These are phyloP conservation scores for Aspergillus sp. DNA, from an alignment of 2,329 filamentous ascomycete species.

Conservation along the genomic window DNA sequence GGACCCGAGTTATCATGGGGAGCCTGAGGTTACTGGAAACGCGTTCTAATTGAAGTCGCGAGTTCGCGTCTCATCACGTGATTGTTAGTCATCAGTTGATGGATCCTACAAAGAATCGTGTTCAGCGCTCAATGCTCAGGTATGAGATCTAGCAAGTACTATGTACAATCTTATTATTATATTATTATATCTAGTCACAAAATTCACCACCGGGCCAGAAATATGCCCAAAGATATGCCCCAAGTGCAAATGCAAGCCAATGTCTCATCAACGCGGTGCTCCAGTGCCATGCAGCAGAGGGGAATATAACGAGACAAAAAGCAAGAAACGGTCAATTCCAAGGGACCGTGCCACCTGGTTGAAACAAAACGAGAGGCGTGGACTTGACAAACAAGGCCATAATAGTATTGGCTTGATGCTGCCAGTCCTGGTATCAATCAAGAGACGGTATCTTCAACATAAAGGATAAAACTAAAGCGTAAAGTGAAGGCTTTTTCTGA, in stretches of 20 bases:
- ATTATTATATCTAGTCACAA: background rate
- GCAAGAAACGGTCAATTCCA: background rate
- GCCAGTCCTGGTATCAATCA: background rate
- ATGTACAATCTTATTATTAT: slow-evolving; percentile 1
- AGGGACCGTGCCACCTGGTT: background rate
- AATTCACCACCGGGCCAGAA: slow-evolving; percentile 9
- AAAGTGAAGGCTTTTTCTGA: background rate
- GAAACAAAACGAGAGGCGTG: background rate
- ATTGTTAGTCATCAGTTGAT: background rate
- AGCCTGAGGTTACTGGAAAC: background rate
- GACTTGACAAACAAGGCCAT: background rate
- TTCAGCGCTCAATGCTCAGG: too few relatives aligned
- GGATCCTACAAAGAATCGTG: too few relatives aligned
- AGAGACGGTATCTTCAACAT: background rate
- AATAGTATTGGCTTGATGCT: background rate
- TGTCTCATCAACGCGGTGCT: background rate
- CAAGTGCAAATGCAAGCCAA: slow-evolving; percentile 3
- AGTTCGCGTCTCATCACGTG: background rate
- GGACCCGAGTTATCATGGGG: background rate
- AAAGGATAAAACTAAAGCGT: too few relatives aligned
- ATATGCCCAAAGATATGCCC: slow-evolving; percentile 4
- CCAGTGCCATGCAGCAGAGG: background rate
- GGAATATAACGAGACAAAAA: background rate
- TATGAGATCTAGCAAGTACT: background rate
- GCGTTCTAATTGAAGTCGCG: background rate